Evolutionary conservation across 2,329 filamentous ascomycete species (phyloP), one percentile per base, ranked within the genome.

Genomic region (Xylariales sp.): DNA sequence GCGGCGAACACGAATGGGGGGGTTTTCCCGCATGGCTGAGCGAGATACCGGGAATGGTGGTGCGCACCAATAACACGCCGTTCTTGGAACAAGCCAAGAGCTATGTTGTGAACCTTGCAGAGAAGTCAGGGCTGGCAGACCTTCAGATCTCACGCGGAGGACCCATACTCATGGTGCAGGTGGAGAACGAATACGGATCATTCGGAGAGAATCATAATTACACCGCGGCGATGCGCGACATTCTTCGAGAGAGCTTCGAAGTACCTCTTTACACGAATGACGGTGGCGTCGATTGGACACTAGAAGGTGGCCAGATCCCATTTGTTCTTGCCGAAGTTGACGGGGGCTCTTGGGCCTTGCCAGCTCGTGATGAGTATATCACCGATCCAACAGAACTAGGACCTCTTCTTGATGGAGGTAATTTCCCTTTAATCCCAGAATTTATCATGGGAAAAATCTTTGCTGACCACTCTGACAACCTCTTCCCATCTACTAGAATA

Each of bases 131-230:
- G 12, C 37, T 71, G 17, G 19, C 38, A 7, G 41, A 51, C 2
- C 40, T 66, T 11, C 64, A 68, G 40, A 56, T 66, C 13, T 62
- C 60, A 1, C 49, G 60, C 1, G 69, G 67, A 11, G 69, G 69
- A 0, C 66, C 67, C 3, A 56, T 73, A n/a, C 45, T 74, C 15
- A 71, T 72, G 68, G 59, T 68, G 0, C 69, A 73, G 48, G 57
- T 72, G 7, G 69, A 73, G 47, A 72, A 73, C 37, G 69, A 73
- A 44, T 75, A 74, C 40, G 70, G 71, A 1, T 69, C 61, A 16
- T 73, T 66, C 31, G 70, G 66, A 13, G 54, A 53, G 5, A 59
- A 74, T 40, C 66, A 71, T 37, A 47, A 50, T 2, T 74, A 75
- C 44, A 67, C 62, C 5, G 45, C 49, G 5, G 59, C 58, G 0